A percentile compares a stretch with the other conserved stretches of the same genome.
Evolutionary conservation across 1,284 basidiomycete species (phyloP).

Genomic region (Melanopsichium pennsylvanicum): DNA sequence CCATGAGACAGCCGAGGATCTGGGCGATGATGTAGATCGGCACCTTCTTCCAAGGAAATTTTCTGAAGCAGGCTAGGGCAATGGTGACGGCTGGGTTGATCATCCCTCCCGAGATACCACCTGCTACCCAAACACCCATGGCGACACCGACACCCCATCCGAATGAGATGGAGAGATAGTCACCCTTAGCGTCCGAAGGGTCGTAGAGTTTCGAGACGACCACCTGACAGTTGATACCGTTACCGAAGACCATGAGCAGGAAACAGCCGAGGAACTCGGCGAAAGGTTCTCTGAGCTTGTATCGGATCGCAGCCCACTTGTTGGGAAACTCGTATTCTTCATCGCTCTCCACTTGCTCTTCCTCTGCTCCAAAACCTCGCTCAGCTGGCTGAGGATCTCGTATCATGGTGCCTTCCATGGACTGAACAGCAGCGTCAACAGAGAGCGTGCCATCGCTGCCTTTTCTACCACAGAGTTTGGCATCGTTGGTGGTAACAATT

Average conservation of each 20-base stretch:
- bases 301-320: slow-evolving; percentile 49
- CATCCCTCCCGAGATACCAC: slow-evolving; percentile 57
- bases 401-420: background rate
- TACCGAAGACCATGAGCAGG: slow-evolving; percentile 57
- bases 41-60: slow-evolving; percentile 82
- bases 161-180: slow-evolving; percentile 54
- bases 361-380: slow-evolving; percentile 19
- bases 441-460: slow-evolving; percentile 17
- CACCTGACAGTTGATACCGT: slow-evolving; percentile 60
- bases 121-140: slow-evolving; percentile 55
- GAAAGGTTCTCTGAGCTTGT: slow-evolving; percentile 53
- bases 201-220: slow-evolving; percentile 43
- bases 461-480: slow-evolving; percentile 6
- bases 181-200: slow-evolving; percentile 33
- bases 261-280: slow-evolving; percentile 57
- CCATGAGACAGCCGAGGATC: slow-evolving; percentile 75
- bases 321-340: slow-evolving; percentile 53
- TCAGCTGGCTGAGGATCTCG: slow-evolving; percentile 28
- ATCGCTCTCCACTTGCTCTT: slow-evolving; percentile 4
- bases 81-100: slow-evolving; percentile 69
- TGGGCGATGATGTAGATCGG: slow-evolving; percentile 78
- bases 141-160: slow-evolving; percentile 61
- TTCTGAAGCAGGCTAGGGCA: slow-evolving; percentile 74
- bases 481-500: slow-evolving; percentile 4
- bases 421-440: background rate